Evolutionary conservation across 2,329 filamentous ascomycete genomes (phyloP).

Genomic region (Diaporthe sp.): DNA sequence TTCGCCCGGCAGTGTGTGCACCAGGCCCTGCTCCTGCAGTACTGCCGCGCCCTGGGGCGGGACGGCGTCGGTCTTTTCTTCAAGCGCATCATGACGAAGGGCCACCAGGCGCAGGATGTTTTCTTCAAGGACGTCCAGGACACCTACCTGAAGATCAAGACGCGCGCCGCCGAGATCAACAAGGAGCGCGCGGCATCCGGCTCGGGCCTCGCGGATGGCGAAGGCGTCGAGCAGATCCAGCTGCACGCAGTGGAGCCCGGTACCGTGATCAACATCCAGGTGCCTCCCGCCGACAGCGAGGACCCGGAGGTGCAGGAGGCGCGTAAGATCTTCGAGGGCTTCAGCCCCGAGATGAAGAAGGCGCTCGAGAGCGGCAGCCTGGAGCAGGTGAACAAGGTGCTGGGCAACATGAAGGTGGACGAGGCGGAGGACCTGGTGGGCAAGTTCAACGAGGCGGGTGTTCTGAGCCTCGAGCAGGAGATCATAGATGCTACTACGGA

Average conservation of each 20-base stretch:
- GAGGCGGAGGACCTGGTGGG: constrained; percentile 87
- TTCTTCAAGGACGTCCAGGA: constrained; percentile 94
- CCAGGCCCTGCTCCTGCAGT: constrained; percentile 92
- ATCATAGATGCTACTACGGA: constrained; percentile 96
- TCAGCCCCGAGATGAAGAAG: constrained; percentile 83
- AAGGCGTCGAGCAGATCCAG: constrained; percentile 94
- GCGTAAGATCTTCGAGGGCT: constrained; percentile 85
- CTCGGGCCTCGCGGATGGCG: constrained; percentile 55
- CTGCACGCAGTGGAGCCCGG: constrained; percentile 95
- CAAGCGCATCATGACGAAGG: constrained; percentile 91
- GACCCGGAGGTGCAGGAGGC: constrained; percentile 75
- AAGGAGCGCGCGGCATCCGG: constrained; percentile 58
- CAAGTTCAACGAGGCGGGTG: constrained; percentile 83
- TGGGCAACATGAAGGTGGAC: constrained; percentile 86
- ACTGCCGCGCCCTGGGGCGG: constrained; percentile 89
- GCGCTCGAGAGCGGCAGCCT: constrained; percentile 91
- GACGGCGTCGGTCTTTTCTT: constrained; percentile 96
- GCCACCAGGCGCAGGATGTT: constrained; percentile 90
- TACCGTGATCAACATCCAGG: constrained; percentile 89
- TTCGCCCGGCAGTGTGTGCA: constrained; percentile 90
- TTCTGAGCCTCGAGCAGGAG: constrained; percentile 91
- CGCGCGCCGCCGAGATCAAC: constrained; percentile 80
- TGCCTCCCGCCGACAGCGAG: constrained; percentile 78
- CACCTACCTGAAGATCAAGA: constrained; percentile 87
- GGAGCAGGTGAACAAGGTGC: constrained; percentile 88